phyloP scores from a whole-genome alignment of 2,329 filamentous ascomycete species.

The Chaetomium sp. region DNA sequence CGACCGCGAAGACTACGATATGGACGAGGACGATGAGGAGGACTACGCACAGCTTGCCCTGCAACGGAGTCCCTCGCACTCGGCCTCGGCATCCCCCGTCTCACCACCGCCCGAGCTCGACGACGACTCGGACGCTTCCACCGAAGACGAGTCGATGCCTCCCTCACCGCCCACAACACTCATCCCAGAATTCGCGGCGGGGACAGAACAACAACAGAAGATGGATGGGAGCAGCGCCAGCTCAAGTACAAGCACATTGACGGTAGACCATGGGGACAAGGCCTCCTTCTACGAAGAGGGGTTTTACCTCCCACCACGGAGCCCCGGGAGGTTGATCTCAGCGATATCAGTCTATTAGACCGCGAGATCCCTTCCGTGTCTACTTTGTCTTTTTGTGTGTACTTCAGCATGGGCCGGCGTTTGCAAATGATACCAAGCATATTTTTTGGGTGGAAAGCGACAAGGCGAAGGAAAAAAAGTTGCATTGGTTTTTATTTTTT shows the following conservation, averaged over 20 bases:
- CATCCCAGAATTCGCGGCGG: slow-evolving; percentile 52
- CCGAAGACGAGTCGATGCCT: slow-evolving; percentile 68
- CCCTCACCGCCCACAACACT: slow-evolving; percentile 57
- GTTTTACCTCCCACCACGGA: slow-evolving; percentile 48
- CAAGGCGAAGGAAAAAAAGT: slow-evolving; percentile 4
- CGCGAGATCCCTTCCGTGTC: background rate
- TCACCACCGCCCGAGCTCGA: slow-evolving; percentile 61
- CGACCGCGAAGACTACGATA: slow-evolving; percentile 2
- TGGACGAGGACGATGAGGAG: slow-evolving; percentile 54
- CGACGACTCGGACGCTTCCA: slow-evolving; percentile 62
- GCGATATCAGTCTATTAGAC: slow-evolving; percentile 52
- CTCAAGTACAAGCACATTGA: slow-evolving; percentile 22
- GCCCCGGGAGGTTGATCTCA: slow-evolving; percentile 45
- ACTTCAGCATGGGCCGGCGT: slow-evolving; percentile 27
- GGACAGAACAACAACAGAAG: slow-evolving; percentile 43
- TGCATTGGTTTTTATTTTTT: too few species aligned
- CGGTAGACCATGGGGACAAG: slow-evolving; percentile 33
- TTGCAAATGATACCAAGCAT: slow-evolving; percentile 24
- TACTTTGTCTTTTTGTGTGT: slow-evolving; percentile 10
- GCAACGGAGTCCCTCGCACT: slow-evolving; percentile 62
- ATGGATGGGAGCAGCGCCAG: too few species aligned
- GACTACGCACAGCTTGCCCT: slow-evolving; percentile 60
- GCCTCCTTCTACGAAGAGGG: slow-evolving; percentile 44
- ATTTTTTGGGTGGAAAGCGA: too few species aligned
- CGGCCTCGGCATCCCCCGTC: slow-evolving; percentile 49